Base-by-base conservation (phyloP, 164 flowering plant genomes). In the Akebia trifoliata region DNA sequence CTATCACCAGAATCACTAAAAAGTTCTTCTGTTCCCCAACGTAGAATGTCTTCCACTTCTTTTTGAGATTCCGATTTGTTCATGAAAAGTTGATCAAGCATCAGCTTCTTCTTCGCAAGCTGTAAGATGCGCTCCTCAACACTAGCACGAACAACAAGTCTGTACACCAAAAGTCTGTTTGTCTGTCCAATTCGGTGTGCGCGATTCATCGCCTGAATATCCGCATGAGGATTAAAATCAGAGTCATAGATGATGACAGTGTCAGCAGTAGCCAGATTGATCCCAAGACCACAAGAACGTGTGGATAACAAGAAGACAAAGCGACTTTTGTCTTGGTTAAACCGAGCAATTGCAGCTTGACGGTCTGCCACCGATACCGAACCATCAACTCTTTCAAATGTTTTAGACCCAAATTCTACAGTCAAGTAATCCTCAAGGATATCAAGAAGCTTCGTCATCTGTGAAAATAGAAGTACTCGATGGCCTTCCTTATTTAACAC, bases 111-210 rank as follows among this genome's bases (percentile, higher is more conserved):
- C 76, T 85, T 94, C 20, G 99, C 97, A 68, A 94, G 95, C 74
- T 90, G 97, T 77, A 94, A 79, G 39, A 94, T 94, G 9, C 99
- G 91, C 69, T 94, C 99, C 73, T 94, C 99, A 69, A 94, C 97
- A 73, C 99, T 94, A 46, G 96, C 97, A 75, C 97, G 95, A 32
- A 91, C 97, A 43, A 90, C 95, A 56, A 94, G 95, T 74, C 99
- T 81, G 66, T 90, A 94, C 26, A 94, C 99, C 62, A 94, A 71
- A 69, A 94, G 97, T 57, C 91, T 75, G 0, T 91, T 94, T 38
- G 96, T 86, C 61, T 94, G 99, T 28, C 99, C 99, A 67, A 94
- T 94, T 57, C 99, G 80, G 68, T 94, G 99, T n/a, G 99, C 99
- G 25, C 99, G 83, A 61, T 94, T 94, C 99, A 94, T 94, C 37